phyloP scores from a whole-genome alignment of 805 yeast species.

The Teunomyces gatunensis region DNA sequence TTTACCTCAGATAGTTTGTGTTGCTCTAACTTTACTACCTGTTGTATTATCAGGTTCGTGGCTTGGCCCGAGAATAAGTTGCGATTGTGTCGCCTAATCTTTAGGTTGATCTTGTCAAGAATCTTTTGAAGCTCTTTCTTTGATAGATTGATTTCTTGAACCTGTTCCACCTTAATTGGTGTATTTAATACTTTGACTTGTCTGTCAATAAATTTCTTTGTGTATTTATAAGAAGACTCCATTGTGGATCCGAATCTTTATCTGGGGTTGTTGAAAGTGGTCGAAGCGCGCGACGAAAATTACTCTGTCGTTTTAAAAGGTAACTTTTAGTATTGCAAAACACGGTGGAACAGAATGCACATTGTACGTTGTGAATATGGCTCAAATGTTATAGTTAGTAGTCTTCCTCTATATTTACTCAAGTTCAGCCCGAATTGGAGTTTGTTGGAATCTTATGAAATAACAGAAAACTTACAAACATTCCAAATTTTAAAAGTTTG shows the following conservation, averaged over 20 bases:
- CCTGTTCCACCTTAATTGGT: constrained; percentile 22
- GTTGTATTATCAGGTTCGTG: constrained; percentile 36
- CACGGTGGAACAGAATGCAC: not conserved
- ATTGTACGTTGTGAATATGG: too few relatives aligned
- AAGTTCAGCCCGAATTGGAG: too few relatives aligned
- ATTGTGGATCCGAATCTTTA: not conserved
- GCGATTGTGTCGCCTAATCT: constrained; percentile 26
- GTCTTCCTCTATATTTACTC: too few relatives aligned
- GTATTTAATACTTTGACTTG: constrained; percentile 26
- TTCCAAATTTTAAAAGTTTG: too few relatives aligned
- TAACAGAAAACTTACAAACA: too few relatives aligned
- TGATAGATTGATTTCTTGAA: constrained; percentile 12
- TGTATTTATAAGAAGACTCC: constrained; percentile 23
- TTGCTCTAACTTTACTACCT: constrained; percentile 31
- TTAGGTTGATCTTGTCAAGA: constrained; percentile 22
- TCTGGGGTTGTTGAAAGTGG: not conserved
- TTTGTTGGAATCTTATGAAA: too few relatives aligned
- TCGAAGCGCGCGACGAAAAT: not conserved
- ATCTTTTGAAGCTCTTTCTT: constrained; percentile 15
- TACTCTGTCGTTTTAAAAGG: not conserved
- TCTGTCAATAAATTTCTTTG: constrained; percentile 32
- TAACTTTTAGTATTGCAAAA: not conserved
- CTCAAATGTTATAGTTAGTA: too few relatives aligned
- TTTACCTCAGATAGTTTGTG: constrained; percentile 26
- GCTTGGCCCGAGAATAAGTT: constrained; percentile 27